phyloP scores from a whole-genome alignment of 129 eudicot species.

The Flaveria linearis region DNA sequence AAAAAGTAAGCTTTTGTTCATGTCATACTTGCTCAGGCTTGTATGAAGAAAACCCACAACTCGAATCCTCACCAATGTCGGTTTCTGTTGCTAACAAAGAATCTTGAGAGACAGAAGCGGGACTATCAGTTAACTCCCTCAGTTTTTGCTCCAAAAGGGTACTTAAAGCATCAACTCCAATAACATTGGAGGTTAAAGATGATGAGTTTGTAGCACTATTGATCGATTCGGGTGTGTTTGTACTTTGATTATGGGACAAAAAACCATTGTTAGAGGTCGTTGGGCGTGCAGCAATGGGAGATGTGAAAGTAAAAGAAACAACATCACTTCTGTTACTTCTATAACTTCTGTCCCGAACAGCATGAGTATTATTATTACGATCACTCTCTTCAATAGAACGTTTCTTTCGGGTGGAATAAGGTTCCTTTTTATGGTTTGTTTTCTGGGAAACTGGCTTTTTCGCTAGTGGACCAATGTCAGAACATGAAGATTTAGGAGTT shows the following conservation, averaged over 20 bases:
- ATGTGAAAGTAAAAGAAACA: constrained; percentile 82
- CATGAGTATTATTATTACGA: constrained; percentile 30
- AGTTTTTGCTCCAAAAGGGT: constrained; percentile 77
- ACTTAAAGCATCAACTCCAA: constrained; percentile 75
- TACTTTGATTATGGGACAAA: constrained; percentile 41
- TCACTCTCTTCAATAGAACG: constrained; percentile 57
- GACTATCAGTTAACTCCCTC: constrained; percentile 54
- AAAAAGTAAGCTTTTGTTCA: constrained; percentile 6
- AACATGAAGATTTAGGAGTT: constrained; percentile 44
- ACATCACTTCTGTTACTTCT: constrained; percentile 62
- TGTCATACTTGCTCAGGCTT: constrained; percentile 50
- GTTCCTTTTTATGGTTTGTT: constrained; percentile 48
- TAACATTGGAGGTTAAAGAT: constrained; percentile 42
- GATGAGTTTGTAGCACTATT: constrained; percentile 43
- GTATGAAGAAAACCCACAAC: constrained; percentile 39
- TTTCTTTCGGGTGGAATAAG: constrained; percentile 54
- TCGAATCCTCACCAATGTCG: constrained; percentile 32
- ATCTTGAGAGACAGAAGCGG: constrained; percentile 48
- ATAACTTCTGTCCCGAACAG: constrained; percentile 48
- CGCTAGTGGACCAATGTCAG: constrained; percentile 38
- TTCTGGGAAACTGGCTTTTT: constrained; percentile 50
- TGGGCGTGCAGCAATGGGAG: constrained; percentile 72
- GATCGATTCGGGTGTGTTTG: constrained; percentile 37
- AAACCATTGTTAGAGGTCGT: constrained; percentile 29
- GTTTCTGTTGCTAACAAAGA: constrained; percentile 29